Base-by-base conservation (phyloP, 148 eudicot species). In the Suaeda aralocaspica region DNA sequence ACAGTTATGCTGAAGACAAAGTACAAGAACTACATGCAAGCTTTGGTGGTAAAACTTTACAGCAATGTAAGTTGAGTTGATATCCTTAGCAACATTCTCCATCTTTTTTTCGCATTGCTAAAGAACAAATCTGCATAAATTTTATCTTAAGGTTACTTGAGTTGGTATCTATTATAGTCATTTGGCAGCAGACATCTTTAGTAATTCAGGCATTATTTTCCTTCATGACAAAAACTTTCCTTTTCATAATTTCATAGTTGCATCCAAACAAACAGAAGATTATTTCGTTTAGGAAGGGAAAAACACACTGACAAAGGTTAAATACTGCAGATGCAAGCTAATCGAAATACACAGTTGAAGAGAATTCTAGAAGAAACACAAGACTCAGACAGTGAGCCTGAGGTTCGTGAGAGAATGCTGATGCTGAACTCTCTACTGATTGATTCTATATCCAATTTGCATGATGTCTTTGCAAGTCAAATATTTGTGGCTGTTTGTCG, bases 11-110 rank as follows among this genome's bases (percentile, higher is more conserved):
- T 91, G 65, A 83, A 89, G 68, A 91, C 97, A 24, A 91, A 91
- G 72, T 91, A 91, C 80, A 91, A 91, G 70, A 91, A 85, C 66
- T 91, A 88, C 79, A 83, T 82, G 86, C 94, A 88, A 74, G 97
- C 92, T 41, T 80, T 82, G 55, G 87, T 91, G 46, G 75, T 84
- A 66, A 87, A 88, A 82, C 87, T 91, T 14, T 78, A 80, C 69
- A 74, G 78, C 74, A 88, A 88, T 76, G 94, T 91, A 87, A 86
- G 89, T 70, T 28, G 4, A 33, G 34, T 19, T 50, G n/a, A n/a
- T n/a, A n/a, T n/a, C 22, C 29, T 46, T 18, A 2, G 49, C 0
- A 25, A 9, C 59, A 28, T 29, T 16, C 39, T 18, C 6, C 31
- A 24, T 31, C 24, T 60, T 25, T 9, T 2, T 12, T 57, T 13